Base-by-base conservation (phyloP, 2,329 filamentous ascomycete genomes). In the Beauveria bassiana region DNA sequence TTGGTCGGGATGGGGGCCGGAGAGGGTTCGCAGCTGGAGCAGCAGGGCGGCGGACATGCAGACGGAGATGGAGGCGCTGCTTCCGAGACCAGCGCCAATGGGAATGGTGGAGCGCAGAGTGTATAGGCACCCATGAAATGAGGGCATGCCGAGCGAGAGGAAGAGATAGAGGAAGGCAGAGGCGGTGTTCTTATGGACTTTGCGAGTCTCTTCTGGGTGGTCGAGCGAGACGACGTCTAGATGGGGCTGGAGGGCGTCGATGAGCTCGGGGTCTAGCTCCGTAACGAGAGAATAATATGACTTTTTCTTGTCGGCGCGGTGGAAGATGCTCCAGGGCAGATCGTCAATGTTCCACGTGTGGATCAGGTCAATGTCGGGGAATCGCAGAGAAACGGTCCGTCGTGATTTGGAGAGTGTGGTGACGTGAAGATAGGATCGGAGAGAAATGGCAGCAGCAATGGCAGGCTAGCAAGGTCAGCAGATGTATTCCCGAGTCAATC, bases 271-370 rank as follows among this genome's bases (percentile, higher is more conserved):
- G 70, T 99, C 95, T 63, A 99, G 85, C 54, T 84, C 81, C 14
- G 91, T 96, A 59, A 95, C 88, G 53, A 93, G 81, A 67, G 95
- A 91, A 76, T 96, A 96, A 78, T 98, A 98, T 69, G 87, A 90
- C 79, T 95, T 96, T 78, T 96, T 97, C 79, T 96, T 96, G 34
- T 82, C 83, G 0, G 91, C 86, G 22, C 87, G 83, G 24, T 88
- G 85, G 75, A 99, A 99, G 18, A 83, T 76, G 8, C 83, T 78
- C 95, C 95, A 99, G 0, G 95, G 95, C 46, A 99, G 79, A 9
- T 90, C 84, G 73, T 96, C 90, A 65, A 99, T 96, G 71, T 95
- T 86, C 95, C 95, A 99, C 1, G 89, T 92, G 74, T 99, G 92
- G 61, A 89, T 81, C 66, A 99, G 82, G 66, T 89, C 87, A 67